Evolutionary conservation across 2,329 filamentous ascomycete species (phyloP).

Genomic region (Neocatenulostroma microsporum): DNA sequence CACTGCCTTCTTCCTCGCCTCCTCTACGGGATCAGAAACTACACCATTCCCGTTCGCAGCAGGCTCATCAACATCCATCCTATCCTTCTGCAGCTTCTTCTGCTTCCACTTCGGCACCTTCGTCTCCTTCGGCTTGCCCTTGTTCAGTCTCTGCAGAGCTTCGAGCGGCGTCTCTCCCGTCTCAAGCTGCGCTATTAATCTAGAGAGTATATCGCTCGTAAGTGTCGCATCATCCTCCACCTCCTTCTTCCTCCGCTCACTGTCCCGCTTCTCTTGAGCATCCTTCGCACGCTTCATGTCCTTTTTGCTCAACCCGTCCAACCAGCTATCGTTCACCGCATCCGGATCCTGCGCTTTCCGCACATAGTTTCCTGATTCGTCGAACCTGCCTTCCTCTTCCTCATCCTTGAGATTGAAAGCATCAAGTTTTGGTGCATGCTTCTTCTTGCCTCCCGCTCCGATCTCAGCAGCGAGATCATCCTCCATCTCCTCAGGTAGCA

Average conservation of each 20-base stretch:
- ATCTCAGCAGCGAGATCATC: conserved; percentile 80
- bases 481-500: conserved; percentile 48
- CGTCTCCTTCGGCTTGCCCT: conserved; percentile 49
- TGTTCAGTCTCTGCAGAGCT: conserved; percentile 68
- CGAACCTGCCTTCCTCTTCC: conserved; percentile 86
- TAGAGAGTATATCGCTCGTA: conserved; percentile 64
- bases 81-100: conserved; percentile 42
- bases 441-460: conserved; percentile 82
- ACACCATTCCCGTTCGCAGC: conserved; percentile 22
- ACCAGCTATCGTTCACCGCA: conserved; percentile 82
- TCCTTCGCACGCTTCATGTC: conserved; percentile 83
- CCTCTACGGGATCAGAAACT: conserved; percentile 60
- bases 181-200: conserved; percentile 66
- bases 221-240: conserved; percentile 67
- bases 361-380: conserved; percentile 84
- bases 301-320: conserved; percentile 87
- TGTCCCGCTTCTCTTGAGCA: conserved; percentile 77
- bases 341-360: conserved; percentile 84
- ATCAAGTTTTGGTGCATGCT: conserved; percentile 86
- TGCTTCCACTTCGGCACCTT: conserved; percentile 56
- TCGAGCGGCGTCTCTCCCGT: conserved; percentile 80
- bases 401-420: conserved; percentile 91
- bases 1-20: conserved; percentile 63
- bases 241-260: conserved; percentile 63
- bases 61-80: conserved; percentile 61